Evolutionary conservation across 768 basidiomycete genomes (phyloP).

Genomic region (Mycena amicta): DNA sequence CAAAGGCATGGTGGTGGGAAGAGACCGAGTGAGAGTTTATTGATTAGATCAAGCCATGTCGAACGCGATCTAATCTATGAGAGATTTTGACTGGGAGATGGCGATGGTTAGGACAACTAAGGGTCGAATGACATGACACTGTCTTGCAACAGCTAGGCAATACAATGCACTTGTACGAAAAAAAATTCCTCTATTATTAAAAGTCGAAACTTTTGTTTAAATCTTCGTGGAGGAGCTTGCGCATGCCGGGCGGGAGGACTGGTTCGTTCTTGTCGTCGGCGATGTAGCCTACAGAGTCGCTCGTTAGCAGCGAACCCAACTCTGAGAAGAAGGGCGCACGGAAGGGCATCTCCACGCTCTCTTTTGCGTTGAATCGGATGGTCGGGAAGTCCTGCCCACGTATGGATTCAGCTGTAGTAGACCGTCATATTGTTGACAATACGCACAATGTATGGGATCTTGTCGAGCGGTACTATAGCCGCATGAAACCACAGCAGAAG

Average conservation of each 20-base stretch:
- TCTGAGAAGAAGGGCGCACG: slow-evolving; percentile 47
- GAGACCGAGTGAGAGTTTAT: no score
- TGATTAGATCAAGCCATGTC: no score
- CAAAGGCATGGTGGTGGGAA: no score
- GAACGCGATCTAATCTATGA: no score
- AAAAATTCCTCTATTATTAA: no score
- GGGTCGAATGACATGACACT: no score
- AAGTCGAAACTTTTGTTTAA: slow-evolving; percentile 87
- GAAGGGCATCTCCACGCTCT: slow-evolving; percentile 99
- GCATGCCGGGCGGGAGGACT: slow-evolving; percentile 47
- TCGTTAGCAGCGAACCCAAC: not conserved
- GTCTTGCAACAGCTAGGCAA: no score
- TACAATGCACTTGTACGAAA: no score
- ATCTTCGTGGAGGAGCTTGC: slow-evolving; percentile 80
- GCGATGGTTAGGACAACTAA: no score
- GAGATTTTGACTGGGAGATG: no score
- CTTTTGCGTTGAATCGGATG: slow-evolving; percentile 81
- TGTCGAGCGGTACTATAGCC: slow-evolving; percentile 56
- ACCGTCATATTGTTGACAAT: no score
- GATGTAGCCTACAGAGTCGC: slow-evolving; percentile 47
- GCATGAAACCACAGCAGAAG: not conserved
- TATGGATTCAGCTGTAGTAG: no score
- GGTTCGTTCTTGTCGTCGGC: slow-evolving; percentile 45
- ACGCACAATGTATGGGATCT: slow-evolving; percentile 75
- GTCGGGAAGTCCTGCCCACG: slow-evolving; percentile 83